phyloP scores from a whole-genome alignment of 163 green algal genomes.

The Scenedesmus sp. region DNA sequence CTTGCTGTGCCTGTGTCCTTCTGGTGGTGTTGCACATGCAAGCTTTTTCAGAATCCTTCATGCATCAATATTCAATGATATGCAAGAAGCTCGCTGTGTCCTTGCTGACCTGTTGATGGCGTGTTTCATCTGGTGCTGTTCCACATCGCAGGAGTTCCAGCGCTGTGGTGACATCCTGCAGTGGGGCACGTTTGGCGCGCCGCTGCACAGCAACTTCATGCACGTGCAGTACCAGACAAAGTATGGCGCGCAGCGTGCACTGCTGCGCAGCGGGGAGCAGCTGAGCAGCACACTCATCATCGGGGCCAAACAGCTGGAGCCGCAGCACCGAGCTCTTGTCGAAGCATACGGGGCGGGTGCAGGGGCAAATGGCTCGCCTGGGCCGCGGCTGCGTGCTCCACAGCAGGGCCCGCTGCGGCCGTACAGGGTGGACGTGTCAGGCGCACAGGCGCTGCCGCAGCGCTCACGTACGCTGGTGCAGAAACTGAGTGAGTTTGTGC shows the following conservation, averaged over 20 bases:
- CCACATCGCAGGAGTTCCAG: conserved; percentile 67
- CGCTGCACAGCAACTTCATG: conserved; percentile 82
- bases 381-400: neutral
- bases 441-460: conserved; percentile 59
- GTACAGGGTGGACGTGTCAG: conserved; percentile 61
- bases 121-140: neutral
- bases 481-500: conserved; percentile 70
- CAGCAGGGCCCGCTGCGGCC: conserved; percentile 54
- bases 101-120: conserved; percentile 60
- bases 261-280: conserved; percentile 81
- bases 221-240: conserved; percentile 88
- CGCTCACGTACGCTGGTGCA: conserved; percentile 52
- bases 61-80: too few species aligned
- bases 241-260: conserved; percentile 81
- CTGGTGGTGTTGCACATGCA: too few species aligned
- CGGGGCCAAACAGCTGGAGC: conserved; percentile 83
- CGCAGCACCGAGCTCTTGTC: conserved; percentile 54
- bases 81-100: conserved; percentile 22
- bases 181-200: conserved; percentile 79
- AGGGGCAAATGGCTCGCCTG: conserved; percentile 18
- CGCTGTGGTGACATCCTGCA: conserved; percentile 85
- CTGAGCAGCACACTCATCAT: conserved; percentile 81
- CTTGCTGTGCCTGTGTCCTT: too few species aligned
- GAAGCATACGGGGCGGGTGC: conserved; percentile 20
- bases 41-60: too few species aligned